Evolutionary conservation across 257 asterid genomes (phyloP).

Genomic region (Jaltomata sinuosa): DNA sequence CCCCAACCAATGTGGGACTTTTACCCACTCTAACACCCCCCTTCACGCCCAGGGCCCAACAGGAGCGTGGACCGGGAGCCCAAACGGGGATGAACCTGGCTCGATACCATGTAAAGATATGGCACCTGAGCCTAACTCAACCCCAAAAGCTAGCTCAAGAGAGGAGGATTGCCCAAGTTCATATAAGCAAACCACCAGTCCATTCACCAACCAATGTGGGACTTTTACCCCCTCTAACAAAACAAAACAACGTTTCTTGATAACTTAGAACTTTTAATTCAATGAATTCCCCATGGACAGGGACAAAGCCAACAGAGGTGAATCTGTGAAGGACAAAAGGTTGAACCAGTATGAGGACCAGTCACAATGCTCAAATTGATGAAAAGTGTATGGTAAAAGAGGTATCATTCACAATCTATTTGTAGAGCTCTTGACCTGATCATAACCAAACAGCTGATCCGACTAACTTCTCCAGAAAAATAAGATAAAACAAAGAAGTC

Average conservation of each 20-base stretch:
- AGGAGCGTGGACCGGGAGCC: too few species aligned
- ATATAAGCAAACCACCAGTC: too few species aligned
- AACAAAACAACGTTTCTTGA: background rate
- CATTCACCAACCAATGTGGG: too few species aligned
- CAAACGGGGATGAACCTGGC: too few species aligned
- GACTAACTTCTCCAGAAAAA: background rate
- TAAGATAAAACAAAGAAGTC: background rate
- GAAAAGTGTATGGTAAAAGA: background rate
- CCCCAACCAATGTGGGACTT: too few species aligned
- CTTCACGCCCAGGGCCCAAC: too few species aligned
- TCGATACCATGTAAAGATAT: too few species aligned
- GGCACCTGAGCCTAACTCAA: too few species aligned
- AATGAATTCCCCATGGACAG: background rate
- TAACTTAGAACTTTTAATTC: background rate
- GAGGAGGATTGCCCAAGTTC: too few species aligned
- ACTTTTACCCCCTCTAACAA: too few species aligned
- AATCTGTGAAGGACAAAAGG: background rate
- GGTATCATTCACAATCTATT: background rate
- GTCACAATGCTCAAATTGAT: background rate
- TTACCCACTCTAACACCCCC: too few species aligned
- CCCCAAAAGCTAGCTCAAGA: too few species aligned
- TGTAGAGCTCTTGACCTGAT: conserved; percentile 1
- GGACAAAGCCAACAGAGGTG: background rate
- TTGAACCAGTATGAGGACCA: background rate
- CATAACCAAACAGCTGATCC: background rate